Percentiles rank a stretch among this genome's conserved stretches.
These are phyloP conservation scores for Diaporthe australafricana DNA, from an alignment of 2,329 filamentous ascomycete species.

Conservation along the genomic window DNA sequence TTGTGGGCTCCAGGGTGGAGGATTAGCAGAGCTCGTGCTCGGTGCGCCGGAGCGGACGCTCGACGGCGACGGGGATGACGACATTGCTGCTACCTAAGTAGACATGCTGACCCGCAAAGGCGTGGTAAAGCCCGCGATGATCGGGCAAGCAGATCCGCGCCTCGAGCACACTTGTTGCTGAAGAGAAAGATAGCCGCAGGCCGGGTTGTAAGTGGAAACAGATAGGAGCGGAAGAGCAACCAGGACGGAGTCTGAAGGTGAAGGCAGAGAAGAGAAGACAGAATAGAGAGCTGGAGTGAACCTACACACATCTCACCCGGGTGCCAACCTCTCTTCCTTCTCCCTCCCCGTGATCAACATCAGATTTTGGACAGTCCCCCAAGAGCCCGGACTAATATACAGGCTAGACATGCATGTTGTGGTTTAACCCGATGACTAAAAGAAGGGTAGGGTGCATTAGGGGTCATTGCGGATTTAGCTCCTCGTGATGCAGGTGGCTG, in stretches of 20 bases:
- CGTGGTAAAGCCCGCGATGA: not conserved
- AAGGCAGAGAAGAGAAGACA: not conserved
- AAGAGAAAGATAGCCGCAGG: not conserved
- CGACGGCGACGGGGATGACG: not conserved
- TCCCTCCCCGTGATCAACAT: not conserved
- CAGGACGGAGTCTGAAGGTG: not conserved
- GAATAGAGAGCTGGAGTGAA: not conserved
- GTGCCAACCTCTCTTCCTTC: not conserved
- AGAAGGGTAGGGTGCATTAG: slow-evolving; percentile 1
- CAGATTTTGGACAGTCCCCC: not conserved
- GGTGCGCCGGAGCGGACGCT: not conserved
- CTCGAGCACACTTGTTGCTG: not conserved
- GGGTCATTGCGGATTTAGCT: slow-evolving; percentile 30
- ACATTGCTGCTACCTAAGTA: not conserved
- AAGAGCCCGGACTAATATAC: not conserved
- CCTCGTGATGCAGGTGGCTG: slow-evolving; percentile 21
- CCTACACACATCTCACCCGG: not conserved
- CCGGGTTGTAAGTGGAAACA: not conserved
- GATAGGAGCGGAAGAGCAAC: not conserved
- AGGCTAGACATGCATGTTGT: slow-evolving; percentile 8
- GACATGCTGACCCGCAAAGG: not conserved
- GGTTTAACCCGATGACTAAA: slow-evolving; percentile 4
- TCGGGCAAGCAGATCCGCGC: not conserved
- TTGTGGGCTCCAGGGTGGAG: not conserved
- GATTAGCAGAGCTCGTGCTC: not conserved